Base-by-base conservation (phyloP, 352 stramenopile species). In the Pythium myriotylum region DNA sequence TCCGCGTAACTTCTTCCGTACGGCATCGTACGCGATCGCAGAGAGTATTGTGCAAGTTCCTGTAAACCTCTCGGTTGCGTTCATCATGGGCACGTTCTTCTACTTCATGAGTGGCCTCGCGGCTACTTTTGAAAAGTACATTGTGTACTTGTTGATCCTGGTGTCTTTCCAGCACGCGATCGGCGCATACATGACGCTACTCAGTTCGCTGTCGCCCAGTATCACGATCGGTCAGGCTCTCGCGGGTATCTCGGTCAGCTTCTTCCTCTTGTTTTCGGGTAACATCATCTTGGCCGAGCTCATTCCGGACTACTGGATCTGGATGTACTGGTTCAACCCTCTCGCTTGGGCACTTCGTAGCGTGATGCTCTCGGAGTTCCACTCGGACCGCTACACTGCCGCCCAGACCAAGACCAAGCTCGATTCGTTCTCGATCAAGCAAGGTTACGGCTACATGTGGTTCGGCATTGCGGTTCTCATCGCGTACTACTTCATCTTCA, bases 71-170 rank as follows among this genome's bases (percentile, higher is more conserved):
- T 71, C 76, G 1, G 90, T 86, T 0, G 67, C 75, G 24, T 76
- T 84, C 24, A 59, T 84, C n/a, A 27, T 81, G 4, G 76, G 90
- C 64, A 79, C 89, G 14, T 77, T 84, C 65, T 84, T 88, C 61
- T 97, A 97, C 72, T 97, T 89, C 59, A 94, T 97, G 81, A 91
- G 91, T 66, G 89, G 88, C 0, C 67, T 97, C 32, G 78, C 70
- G 8, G 54, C 53, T 0, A 72, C 78, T 27, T 81, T 87, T 37
- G 60, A 73, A 35, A 84, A 86, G 56, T 96, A 83, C 65, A 76
- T 96, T 39, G 76, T 90, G n/a, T 96, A 87, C 46, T 72, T 92
- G 53, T 55, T 82, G 1, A 79, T 96, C 37, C 60, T 96, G 16
- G 67, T 95, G 27, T 65, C 62, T 0, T 97, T 96, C 74, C 73